Conservation (phyloP, 2,329 filamentous ascomycete species). For the Apiospora kogelbergensis region DNA sequence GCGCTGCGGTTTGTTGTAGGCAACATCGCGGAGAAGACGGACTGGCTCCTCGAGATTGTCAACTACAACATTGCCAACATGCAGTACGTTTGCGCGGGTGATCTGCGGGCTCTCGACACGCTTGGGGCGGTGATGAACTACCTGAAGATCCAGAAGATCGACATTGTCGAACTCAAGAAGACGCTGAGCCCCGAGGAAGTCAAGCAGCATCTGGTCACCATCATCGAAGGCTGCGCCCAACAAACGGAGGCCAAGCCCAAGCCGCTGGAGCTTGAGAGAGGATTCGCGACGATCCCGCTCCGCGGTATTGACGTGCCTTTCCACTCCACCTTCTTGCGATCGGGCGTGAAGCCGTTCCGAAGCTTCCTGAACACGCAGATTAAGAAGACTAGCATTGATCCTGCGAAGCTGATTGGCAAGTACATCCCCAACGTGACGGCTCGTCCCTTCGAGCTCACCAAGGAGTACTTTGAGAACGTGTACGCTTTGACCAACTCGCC, state of each 20-base stretch:
- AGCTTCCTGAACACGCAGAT: conserved; percentile 99
- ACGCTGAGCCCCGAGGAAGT: conserved; percentile 86
- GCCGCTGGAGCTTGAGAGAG: conserved; percentile 87
- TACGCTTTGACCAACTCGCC: conserved; percentile 87
- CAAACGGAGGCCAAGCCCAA: conserved; percentile 85
- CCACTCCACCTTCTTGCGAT: conserved; percentile 97
- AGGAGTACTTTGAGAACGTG: conserved; percentile 99
- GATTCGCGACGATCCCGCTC: conserved; percentile 95
- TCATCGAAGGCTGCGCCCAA: conserved; percentile 85
- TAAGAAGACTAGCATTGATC: conserved; percentile 98
- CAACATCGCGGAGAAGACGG: conserved; percentile 90
- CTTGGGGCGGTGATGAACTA: conserved; percentile 86
- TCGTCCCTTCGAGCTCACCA: conserved; percentile 89
- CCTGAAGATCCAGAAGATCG: conserved; percentile 94
- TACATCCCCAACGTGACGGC: conserved; percentile 99
- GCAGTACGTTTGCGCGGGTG: conserved; percentile 73
- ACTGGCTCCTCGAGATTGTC: conserved; percentile 97
- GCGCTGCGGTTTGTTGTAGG: conserved; percentile 95
- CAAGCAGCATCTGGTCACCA: conserved; percentile 84
- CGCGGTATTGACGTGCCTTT: conserved; percentile 98
- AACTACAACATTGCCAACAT: conserved; percentile 86
- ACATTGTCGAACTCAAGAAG: conserved; percentile 90
- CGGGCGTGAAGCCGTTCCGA: conserved; percentile 98
- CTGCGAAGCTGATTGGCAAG: conserved; percentile 93
- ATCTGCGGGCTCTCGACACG: conserved; percentile 70